These are phyloP conservation scores for Geum urbanum DNA, from an alignment of 306 rosid genomes.

Conservation along the genomic window DNA sequence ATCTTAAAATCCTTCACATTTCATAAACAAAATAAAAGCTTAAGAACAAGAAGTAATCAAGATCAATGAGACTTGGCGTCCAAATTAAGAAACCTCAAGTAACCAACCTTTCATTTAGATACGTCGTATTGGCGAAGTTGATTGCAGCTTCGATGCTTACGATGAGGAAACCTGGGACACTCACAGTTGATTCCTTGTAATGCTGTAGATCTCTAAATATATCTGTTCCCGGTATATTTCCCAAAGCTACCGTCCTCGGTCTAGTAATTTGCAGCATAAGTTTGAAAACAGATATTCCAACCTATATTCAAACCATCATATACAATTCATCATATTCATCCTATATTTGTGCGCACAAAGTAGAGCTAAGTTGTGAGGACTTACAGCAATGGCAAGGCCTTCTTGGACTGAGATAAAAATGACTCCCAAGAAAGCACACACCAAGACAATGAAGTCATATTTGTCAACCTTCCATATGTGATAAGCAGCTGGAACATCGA, in stretches of 20 bases:
- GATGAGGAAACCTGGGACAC: constrained; percentile 72
- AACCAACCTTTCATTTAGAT: constrained; percentile 79
- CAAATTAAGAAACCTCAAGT: background rate
- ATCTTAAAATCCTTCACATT: constrained; percentile 60
- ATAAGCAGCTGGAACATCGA: constrained; percentile 76
- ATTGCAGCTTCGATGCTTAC: constrained; percentile 90
- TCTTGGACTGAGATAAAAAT: constrained; percentile 70
- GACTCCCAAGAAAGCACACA: constrained; percentile 81
- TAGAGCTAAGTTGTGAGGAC: constrained; percentile 6
- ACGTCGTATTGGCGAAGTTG: constrained; percentile 80
- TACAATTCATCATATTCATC: background rate
- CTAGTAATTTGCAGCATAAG: constrained; percentile 73
- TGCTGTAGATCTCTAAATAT: constrained; percentile 74
- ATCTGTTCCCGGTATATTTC: constrained; percentile 76
- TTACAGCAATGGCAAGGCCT: constrained; percentile 91
- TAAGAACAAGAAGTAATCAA: background rate
- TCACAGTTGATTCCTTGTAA: constrained; percentile 56
- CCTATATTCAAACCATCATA: constrained; percentile 35
- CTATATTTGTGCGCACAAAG: background rate
- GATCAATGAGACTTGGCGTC: background rate
- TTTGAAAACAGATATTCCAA: constrained; percentile 76
- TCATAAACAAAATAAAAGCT: background rate
- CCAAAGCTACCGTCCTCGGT: constrained; percentile 83
- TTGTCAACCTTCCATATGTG: constrained; percentile 81
- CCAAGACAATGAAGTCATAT: constrained; percentile 72